Conservation (phyloP, 208 protist species). For the Chromosphaera perkinsii region DNA sequence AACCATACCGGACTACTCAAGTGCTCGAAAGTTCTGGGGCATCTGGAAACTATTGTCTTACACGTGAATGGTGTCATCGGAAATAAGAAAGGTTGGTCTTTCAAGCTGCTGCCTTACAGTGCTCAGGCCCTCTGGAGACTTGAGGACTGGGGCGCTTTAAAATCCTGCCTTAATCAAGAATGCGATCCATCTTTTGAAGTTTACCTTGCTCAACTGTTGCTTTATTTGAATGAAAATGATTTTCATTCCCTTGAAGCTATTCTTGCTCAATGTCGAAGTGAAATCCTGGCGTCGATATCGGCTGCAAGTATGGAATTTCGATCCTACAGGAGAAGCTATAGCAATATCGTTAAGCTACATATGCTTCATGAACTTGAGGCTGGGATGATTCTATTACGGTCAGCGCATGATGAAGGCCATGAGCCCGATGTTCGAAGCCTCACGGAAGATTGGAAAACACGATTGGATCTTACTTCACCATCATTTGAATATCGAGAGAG, state of each 20-base stretch:
- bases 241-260: background rate
- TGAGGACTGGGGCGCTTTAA: slow-evolving; percentile 54
- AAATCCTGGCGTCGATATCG: slow-evolving; percentile 43
- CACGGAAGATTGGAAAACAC: slow-evolving; percentile 27
- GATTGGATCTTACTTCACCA: slow-evolving; percentile 41
- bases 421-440: background rate
- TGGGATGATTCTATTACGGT: background rate
- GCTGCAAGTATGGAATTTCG: slow-evolving; percentile 52
- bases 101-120: slow-evolving; percentile 26
- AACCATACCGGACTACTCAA: slow-evolving; percentile 46
- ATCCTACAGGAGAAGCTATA: slow-evolving; percentile 59
- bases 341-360: slow-evolving; percentile 60
- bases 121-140: slow-evolving; percentile 64
- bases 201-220: too few relatives aligned
- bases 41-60: slow-evolving; percentile 53
- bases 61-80: slow-evolving; percentile 30
- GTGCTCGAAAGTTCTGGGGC: slow-evolving; percentile 58
- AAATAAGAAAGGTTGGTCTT: background rate
- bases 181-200: slow-evolving; percentile 1
- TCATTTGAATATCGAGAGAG: slow-evolving; percentile 42
- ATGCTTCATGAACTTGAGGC: slow-evolving; percentile 66
- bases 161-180: too few relatives aligned
- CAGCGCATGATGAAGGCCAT: background rate
- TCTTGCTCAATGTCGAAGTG: too few relatives aligned
- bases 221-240: slow-evolving; percentile 11